Conservation (phyloP, 2,329 filamentous ascomycete genomes). For the Daldinia sp. region DNA sequence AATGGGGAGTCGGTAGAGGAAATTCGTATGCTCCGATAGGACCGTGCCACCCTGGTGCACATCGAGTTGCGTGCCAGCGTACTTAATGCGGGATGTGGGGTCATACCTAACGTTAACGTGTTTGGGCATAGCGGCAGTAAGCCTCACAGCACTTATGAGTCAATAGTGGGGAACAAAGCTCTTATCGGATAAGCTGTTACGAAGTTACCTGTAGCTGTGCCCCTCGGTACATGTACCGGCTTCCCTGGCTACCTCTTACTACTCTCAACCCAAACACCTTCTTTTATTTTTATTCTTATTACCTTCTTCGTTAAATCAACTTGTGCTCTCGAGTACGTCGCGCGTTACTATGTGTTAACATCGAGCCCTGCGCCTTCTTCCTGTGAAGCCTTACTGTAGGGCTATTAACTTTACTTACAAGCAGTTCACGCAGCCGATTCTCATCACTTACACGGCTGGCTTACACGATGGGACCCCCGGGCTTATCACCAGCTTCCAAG, state of each 20-base stretch:
- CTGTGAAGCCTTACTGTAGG: background rate
- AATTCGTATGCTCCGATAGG: constrained; percentile 43
- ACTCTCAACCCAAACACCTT: background rate
- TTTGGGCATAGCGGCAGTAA: background rate
- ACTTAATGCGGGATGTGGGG: constrained; percentile 3
- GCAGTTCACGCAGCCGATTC: background rate
- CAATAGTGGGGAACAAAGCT: constrained; percentile 15
- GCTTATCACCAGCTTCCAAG: background rate
- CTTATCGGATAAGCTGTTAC: constrained; percentile 5
- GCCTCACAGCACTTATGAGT: constrained; percentile 12
- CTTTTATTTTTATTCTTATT: background rate
- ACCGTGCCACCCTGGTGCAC: background rate
- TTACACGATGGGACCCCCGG: constrained; percentile 10
- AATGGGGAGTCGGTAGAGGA: constrained; percentile 40
- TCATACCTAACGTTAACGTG: background rate
- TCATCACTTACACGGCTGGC: background rate
- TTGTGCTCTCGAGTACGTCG: background rate
- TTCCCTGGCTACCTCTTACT: background rate
- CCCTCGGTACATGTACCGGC: constrained; percentile 9
- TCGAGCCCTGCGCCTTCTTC: background rate
- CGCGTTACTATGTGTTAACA: background rate
- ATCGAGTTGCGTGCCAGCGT: background rate
- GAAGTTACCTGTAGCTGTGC: background rate
- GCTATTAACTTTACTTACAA: background rate
- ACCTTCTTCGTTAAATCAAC: background rate